phyloP scores from a whole-genome alignment of 139 green algal species.

The Picochlorum sp. region DNA sequence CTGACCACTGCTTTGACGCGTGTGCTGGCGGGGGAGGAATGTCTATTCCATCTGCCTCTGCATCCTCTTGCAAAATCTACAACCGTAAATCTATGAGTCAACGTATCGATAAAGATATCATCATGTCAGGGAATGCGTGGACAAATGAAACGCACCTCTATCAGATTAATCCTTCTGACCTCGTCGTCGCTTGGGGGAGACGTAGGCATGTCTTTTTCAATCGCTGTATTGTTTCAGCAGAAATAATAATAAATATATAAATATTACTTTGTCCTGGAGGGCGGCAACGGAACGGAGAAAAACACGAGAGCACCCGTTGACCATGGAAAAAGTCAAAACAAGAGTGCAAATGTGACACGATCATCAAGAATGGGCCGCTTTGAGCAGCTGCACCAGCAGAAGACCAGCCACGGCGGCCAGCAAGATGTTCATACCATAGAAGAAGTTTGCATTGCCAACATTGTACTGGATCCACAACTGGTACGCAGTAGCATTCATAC shows the following conservation, averaged over 20 bases:
- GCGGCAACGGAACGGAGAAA: no score
- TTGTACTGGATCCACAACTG: neutral
- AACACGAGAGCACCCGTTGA: no score
- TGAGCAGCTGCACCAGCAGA: neutral
- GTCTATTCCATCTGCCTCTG: slow-evolving; percentile 9
- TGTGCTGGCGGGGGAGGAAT: slow-evolving; percentile 8
- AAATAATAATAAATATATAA: neutral
- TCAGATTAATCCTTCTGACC: slow-evolving; percentile 1
- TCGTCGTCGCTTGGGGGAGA: neutral
- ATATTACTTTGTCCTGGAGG: no score
- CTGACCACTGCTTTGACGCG: slow-evolving; percentile 21
- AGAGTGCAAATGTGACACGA: no score
- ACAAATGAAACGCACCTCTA: neutral
- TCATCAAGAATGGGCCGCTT: neutral
- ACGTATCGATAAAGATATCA: no score
- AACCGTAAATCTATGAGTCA: neutral
- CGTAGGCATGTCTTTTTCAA: neutral
- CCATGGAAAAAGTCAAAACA: no score
- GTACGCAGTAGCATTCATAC: neutral
- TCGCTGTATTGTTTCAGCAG: neutral
- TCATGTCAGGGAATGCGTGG: no score
- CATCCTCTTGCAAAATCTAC: slow-evolving; percentile 34
- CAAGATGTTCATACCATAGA: neutral
- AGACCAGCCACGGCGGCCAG: neutral
- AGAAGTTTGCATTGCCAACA: neutral